Conservation (phyloP, 345 rosid genomes). For the Ricinus communis region DNA sequence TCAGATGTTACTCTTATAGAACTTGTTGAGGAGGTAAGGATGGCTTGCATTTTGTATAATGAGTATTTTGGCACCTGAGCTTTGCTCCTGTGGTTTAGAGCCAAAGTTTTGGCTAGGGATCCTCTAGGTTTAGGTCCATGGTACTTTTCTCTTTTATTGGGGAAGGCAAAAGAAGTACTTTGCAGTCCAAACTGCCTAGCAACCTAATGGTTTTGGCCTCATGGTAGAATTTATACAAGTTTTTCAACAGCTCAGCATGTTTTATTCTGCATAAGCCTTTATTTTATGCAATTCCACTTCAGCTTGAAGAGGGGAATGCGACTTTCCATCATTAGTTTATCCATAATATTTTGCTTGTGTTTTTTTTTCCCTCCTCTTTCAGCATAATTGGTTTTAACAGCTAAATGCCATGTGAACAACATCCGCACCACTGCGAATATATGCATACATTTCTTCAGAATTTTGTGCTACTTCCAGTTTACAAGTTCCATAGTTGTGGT, state of each 20-base stretch:
- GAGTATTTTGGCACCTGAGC: not conserved
- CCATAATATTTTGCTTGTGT: not conserved
- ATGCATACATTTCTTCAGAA: not conserved
- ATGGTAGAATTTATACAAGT: not conserved
- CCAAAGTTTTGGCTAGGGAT: too few species aligned
- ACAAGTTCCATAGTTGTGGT: not conserved
- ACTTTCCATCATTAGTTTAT: not conserved
- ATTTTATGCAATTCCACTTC: not conserved
- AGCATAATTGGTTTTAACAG: not conserved
- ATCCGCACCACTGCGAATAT: not conserved
- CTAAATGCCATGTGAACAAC: not conserved
- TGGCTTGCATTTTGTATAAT: not conserved
- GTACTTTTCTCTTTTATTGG: not conserved
- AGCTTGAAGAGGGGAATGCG: too few species aligned
- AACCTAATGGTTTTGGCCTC: not conserved
- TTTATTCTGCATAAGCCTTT: not conserved
- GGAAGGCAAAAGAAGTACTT: not conserved
- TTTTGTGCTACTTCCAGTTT: too few species aligned
- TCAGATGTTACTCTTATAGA: conserved; percentile 71
- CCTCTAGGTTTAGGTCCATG: not conserved
- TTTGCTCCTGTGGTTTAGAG: not conserved
- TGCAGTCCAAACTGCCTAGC: not conserved
- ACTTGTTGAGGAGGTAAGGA: conserved; percentile 83
- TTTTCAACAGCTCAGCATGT: not conserved
- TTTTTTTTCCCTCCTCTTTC: not conserved